A percentile compares a stretch with the other conserved stretches of the same genome.
phyloP scores from a whole-genome alignment of 1,284 basidiomycete species.

The Heliocybe sulcata region DNA sequence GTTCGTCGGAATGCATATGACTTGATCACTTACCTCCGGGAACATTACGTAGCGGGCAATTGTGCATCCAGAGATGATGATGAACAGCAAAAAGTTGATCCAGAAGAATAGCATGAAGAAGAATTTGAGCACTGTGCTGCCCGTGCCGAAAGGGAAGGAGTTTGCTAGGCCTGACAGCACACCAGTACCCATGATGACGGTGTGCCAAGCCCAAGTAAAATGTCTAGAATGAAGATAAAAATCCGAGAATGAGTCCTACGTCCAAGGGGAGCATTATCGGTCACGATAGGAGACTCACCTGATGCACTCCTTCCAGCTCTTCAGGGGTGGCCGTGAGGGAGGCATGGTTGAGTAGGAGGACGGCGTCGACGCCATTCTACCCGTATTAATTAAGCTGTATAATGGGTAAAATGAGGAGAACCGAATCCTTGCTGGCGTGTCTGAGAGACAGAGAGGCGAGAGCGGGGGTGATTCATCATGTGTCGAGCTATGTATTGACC shows the following conservation, averaged over 20 bases:
- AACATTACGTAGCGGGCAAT: constrained; percentile 35
- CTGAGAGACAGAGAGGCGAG: not conserved
- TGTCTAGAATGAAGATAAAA: constrained; percentile 18
- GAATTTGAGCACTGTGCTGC: constrained; percentile 15
- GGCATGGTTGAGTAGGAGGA: not conserved
- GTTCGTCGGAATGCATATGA: not conserved
- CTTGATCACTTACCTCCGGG: constrained; percentile 21
- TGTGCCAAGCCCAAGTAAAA: constrained; percentile 30
- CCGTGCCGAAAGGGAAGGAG: constrained; percentile 26
- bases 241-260: not conserved
- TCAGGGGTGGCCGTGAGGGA: not conserved
- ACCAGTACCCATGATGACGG: constrained; percentile 32
- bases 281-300: constrained; percentile 6
- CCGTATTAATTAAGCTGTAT: not conserved
- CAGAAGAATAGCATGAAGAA: constrained; percentile 34
- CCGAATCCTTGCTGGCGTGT: not conserved
- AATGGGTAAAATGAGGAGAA: not conserved
- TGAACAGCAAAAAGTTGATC: constrained; percentile 41
- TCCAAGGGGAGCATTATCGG: not conserved
- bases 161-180: constrained; percentile 24
- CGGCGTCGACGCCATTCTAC: not conserved
- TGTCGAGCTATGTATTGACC: not conserved
- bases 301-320: constrained; percentile 7
- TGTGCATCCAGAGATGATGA: constrained; percentile 28
- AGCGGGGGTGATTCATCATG: not conserved